phyloP scores from a whole-genome alignment of 2,329 filamentous ascomycete species.

The Pestalotiopsis sp. region DNA sequence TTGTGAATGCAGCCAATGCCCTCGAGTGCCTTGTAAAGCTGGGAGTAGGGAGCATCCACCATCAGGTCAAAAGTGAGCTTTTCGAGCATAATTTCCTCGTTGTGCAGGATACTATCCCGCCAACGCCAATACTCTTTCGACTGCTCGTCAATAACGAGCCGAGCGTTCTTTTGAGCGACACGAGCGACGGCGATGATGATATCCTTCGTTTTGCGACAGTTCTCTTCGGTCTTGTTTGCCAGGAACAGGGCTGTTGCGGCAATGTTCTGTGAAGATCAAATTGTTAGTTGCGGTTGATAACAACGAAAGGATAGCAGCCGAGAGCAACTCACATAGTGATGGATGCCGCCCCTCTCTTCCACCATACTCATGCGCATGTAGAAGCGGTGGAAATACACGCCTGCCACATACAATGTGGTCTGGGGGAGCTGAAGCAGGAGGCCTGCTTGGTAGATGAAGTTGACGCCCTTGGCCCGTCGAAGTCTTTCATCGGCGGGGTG shows the following conservation, averaged over 20 bases:
- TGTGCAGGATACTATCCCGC: slow-evolving; percentile 89
- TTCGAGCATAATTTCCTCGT: slow-evolving; percentile 92
- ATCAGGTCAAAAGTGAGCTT: slow-evolving; percentile 92
- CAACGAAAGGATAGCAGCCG: too few relatives aligned
- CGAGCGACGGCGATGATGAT: slow-evolving; percentile 92
- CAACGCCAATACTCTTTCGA: slow-evolving; percentile 98
- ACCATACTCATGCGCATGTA: slow-evolving; percentile 89
- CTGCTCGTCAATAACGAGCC: slow-evolving; percentile 90
- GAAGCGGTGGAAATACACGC: slow-evolving; percentile 94
- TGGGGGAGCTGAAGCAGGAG: slow-evolving; percentile 91
- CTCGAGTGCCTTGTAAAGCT: slow-evolving; percentile 79
- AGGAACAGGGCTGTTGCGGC: slow-evolving; percentile 91
- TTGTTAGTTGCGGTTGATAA: neutral
- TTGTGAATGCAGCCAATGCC: slow-evolving; percentile 76
- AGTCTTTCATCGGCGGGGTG: slow-evolving; percentile 75
- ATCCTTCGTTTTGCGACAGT: slow-evolving; percentile 93
- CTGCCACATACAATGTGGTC: slow-evolving; percentile 87
- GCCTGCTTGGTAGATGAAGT: slow-evolving; percentile 94
- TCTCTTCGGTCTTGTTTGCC: slow-evolving; percentile 96
- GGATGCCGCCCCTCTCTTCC: slow-evolving; percentile 74
- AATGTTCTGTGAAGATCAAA: slow-evolving; percentile 60
- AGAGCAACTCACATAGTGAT: slow-evolving; percentile 77
- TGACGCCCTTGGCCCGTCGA: slow-evolving; percentile 86
- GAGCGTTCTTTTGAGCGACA: slow-evolving; percentile 91
- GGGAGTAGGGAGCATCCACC: slow-evolving; percentile 84